Base-by-base conservation (phyloP, 1,139 yeast species). In the Geotrichum fermentans region DNA sequence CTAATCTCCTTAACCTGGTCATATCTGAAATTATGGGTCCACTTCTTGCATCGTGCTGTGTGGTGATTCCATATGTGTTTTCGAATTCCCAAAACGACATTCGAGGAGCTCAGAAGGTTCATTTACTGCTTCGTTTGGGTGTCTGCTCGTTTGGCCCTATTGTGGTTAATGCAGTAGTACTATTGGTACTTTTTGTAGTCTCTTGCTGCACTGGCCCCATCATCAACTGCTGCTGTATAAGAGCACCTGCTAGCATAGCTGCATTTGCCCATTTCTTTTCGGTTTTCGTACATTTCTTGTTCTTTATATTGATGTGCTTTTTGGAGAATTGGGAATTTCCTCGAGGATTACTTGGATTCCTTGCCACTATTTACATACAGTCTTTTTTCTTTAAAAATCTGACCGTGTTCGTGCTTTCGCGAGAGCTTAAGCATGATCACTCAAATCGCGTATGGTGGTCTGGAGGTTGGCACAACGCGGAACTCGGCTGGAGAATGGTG, bases 181-280 rank as follows among this genome's bases (percentile, higher is more conserved):
- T 82, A 29, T 10, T 74, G 1, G 36, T 74, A 0, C 57, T 78
- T 1, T 78, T 79, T 56, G 61, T 66, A 0, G 28, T 82, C 3
- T 78, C 89, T 0, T 64, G 76, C 22, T 68, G 7, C 58, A 82
- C 74, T 59, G 88, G 79, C 61, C 69, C 96, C 61, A 62, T 89
- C 63, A 79, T 89, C 58, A 89, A 89, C 50, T 68, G 86, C 72
- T 89, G 96, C 71, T 89, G 97, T 74, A 88, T 87, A 77, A 84
- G 84, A 74, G 88, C 96, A 49, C 96, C 96, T 71, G 83, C 96
- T 18, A 90, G 84, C 41, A 78, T 88, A 75, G 97, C 98, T 29
- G 96, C 85, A 59, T 71, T 89, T 64, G 94, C 97, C 26, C 98
- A 90, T 66, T 96, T 95, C 69, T 72, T 85, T 16, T 74, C 88